These are phyloP conservation scores for Sisymbrium altissimum DNA, from an alignment of 345 rosid genomes.

Conservation along the genomic window DNA sequence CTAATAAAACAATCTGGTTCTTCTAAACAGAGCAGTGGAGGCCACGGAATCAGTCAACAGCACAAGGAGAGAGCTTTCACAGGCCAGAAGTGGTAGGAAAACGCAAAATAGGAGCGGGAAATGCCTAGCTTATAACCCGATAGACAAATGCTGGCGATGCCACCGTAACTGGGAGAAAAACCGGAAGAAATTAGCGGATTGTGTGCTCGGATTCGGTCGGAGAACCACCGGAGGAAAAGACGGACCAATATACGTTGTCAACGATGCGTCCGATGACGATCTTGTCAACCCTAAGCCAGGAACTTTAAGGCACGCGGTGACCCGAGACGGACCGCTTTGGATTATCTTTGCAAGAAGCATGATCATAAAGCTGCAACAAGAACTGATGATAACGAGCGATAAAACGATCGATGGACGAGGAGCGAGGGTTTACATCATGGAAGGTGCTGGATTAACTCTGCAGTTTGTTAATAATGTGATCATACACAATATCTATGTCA, in stretches of 20 bases:
- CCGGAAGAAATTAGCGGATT: conserved; percentile 52
- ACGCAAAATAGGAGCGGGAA: conserved; percentile 16
- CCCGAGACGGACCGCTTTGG: conserved; percentile 67
- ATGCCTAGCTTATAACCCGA: conserved; percentile 55
- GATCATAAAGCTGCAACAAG: conserved; percentile 59
- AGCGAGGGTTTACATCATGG: conserved; percentile 51
- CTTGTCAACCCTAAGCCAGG: conserved; percentile 59
- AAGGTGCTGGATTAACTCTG: conserved; percentile 61
- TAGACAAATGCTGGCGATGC: conserved; percentile 70
- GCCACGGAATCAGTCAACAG: conserved; percentile 5
- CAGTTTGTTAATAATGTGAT: conserved; percentile 69
- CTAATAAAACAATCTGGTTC: background rate
- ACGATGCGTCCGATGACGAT: conserved; percentile 48
- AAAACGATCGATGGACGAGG: conserved; percentile 90
- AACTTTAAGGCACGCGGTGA: conserved; percentile 71
- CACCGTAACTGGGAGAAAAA: conserved; percentile 42
- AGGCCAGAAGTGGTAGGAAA: conserved; percentile 11
- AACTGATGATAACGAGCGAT: conserved; percentile 46
- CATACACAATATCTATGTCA: conserved; percentile 57
- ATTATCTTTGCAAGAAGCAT: conserved; percentile 60
- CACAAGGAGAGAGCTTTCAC: conserved; percentile 38
- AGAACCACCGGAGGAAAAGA: conserved; percentile 57
- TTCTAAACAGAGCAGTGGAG: conserved; percentile 25
- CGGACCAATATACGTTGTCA: conserved; percentile 57
- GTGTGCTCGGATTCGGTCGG: conserved; percentile 70